A percentile compares a stretch with the other conserved stretches of the same genome.
phyloP scores from a whole-genome alignment of 345 rosid species.

The Pistacia vera region DNA sequence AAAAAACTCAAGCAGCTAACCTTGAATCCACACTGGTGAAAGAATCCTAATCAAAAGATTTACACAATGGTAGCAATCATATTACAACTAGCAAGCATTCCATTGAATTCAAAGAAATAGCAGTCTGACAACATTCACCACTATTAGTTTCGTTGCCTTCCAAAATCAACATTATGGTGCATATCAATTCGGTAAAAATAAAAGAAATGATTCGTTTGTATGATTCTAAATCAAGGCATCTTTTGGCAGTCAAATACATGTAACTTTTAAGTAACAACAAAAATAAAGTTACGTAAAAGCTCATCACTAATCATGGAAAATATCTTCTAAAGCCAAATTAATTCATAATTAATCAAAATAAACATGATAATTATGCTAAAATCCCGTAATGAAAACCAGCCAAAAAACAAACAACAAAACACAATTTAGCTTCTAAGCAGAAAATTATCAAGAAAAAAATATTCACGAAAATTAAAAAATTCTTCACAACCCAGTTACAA shows the following conservation, averaged over 20 bases:
- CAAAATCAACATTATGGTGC: neutral
- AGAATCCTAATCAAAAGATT: neutral
- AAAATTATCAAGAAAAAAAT: neutral
- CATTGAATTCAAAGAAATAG: neutral
- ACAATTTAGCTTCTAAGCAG: neutral
- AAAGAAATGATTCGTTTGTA: neutral
- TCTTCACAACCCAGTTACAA: neutral
- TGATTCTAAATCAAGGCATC: neutral
- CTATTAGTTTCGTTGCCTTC: neutral
- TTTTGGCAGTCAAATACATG: conserved; percentile 8
- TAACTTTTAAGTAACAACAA: neutral
- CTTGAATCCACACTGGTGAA: neutral
- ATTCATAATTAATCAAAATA: neutral
- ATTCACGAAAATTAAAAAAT: neutral
- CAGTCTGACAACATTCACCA: neutral
- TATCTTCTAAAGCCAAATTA: neutral
- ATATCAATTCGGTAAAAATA: no score
- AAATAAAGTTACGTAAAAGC: neutral
- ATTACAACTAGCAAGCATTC: neutral
- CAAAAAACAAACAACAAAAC: neutral
- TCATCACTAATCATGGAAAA: conserved; percentile 1
- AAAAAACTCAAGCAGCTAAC: neutral
- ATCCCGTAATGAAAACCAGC: neutral
- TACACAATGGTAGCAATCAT: neutral
- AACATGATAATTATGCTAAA: neutral